Evolutionary conservation across 1,284 basidiomycete genomes (phyloP), one percentile per base, ranked within the genome.

Genomic region (Sporisorium scitamineum): DNA sequence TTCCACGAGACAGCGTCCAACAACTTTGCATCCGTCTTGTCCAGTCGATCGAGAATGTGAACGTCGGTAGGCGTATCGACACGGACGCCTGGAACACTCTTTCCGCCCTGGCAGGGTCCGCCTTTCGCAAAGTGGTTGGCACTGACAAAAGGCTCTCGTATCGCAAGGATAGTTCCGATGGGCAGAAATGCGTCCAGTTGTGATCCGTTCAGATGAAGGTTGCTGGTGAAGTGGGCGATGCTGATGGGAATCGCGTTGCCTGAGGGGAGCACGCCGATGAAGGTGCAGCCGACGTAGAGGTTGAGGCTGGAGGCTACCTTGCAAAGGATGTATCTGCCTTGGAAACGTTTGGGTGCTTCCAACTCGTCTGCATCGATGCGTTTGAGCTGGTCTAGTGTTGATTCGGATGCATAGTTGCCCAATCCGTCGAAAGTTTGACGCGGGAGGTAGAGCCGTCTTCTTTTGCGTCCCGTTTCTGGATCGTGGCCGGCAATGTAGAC

Each of bases 41-140:
- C 41, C 20, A 73, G 53, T 3, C 54, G 37, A 31, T 78, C 71
- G 10, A 84, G 57, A 24, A 85, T 64, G 26, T 70, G 62, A 10
- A 85, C 66, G 42, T 85, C 84, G 18, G 83, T 80, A 3, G 83
- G 83, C 13, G 81, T 83, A 37, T 84, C 83, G 9, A 84, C 71
- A 8, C 83, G 76, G 31, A 85, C 55, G 1, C 84, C 84, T 0
- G 56, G 51, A 1, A 70, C 70, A 27, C 65, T 76, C 61, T 83
- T 82, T 18, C 75, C 77, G 9, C 74, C 71, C 13, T 70, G 67
- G 31, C 78, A 71, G 0, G 82, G 83, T 3, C 80, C 84, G 11
- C 79, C 83, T 18, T 76, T 74, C 6, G 72, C 70, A 45, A 78
- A 65, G 50, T 84, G 80, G 50, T 84, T 76, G 24, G 67, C 51